Base-by-base conservation (phyloP, 1,284 basidiomycete genomes). In the Rugosomyces carneus region DNA sequence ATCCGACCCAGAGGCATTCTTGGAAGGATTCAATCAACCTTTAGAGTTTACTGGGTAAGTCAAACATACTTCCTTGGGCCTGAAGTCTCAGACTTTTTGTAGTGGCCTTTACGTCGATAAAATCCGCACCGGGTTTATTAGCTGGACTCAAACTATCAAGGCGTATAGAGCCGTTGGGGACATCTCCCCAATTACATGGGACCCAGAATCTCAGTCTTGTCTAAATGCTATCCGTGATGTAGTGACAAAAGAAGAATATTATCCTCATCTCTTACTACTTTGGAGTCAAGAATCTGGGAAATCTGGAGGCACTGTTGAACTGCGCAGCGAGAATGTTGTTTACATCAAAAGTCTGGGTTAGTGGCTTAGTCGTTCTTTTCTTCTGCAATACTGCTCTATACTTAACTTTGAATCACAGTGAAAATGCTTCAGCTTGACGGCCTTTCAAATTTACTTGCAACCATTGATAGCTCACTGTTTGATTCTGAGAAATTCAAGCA, bases 401-500 rank as follows among this genome's bases (percentile, higher is more conserved):
- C 42, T 42, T 50, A 40, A 51, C 21, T 32, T 40, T 41, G 45
- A 31, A 35, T 41, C 13, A 43, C 53, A 87, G 85, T 73, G 37
- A 87, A 89, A 61, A 76, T 79, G 61, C 84, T 80, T 47, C 81
- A 80, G 44, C 70, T 73, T 48, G 68, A 71, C 24, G 65, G 72
- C 5, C 61, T 90, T 20, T 70, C 78, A 32, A 63, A 66, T 16
- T 63, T 89, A 10, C 64, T 88, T 39, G 61, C 67, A 11, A 62
- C 70, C 10, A 66, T 83, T 26, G 84, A 90, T 38, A 70, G 77
- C 6, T 60, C 88, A 35, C 64, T 89, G 39, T 71, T 70, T 26
- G 85, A 85, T 49, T 58, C 76, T 31, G 90, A 97, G 61, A 88
- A 92, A 47, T 95, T 92, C 71, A 90, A 92, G 66, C 93, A 95